These are phyloP conservation scores for Halophytophthora batemanensis DNA, from an alignment of 352 stramenopile genomes.

Conservation along the genomic window DNA sequence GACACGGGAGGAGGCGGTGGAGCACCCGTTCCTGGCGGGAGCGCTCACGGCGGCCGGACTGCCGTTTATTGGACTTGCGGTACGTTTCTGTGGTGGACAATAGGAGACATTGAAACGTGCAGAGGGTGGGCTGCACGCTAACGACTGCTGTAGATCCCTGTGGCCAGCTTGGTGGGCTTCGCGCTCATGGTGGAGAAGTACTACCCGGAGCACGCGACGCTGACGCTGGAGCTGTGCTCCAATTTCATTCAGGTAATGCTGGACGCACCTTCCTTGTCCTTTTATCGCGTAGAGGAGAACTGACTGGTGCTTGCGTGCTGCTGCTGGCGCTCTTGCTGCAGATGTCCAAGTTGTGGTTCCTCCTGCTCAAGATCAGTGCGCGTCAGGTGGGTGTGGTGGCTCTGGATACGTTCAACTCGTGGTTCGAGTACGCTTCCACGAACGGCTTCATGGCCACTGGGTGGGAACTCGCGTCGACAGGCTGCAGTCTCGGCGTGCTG, in stretches of 20 bases:
- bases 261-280: neutral
- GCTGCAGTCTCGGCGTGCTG: slow-evolving; percentile 63
- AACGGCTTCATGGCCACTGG: slow-evolving; percentile 71
- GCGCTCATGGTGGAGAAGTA: slow-evolving; percentile 79
- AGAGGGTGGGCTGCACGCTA: neutral
- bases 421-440: slow-evolving; percentile 62
- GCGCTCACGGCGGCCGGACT: slow-evolving; percentile 55
- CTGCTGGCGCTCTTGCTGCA: slow-evolving; percentile 6
- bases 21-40: slow-evolving; percentile 63
- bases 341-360: slow-evolving; percentile 80
- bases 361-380: slow-evolving; percentile 74
- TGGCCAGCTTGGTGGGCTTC: slow-evolving; percentile 64
- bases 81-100: slow-evolving; percentile 20
- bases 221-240: slow-evolving; percentile 61
- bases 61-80: slow-evolving; percentile 76
- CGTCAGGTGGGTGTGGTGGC: slow-evolving; percentile 65
- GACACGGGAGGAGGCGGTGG: slow-evolving; percentile 35
- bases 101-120: neutral
- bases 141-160: slow-evolving; percentile 45
- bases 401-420: slow-evolving; percentile 63
- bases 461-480: slow-evolving; percentile 61
- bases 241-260: slow-evolving; percentile 68
- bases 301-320: slow-evolving; percentile 4
- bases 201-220: slow-evolving; percentile 66
- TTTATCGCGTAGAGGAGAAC: neutral